Conservation (phyloP, 2,329 filamentous ascomycete species). For the Trichoderma pleuroti region DNA sequence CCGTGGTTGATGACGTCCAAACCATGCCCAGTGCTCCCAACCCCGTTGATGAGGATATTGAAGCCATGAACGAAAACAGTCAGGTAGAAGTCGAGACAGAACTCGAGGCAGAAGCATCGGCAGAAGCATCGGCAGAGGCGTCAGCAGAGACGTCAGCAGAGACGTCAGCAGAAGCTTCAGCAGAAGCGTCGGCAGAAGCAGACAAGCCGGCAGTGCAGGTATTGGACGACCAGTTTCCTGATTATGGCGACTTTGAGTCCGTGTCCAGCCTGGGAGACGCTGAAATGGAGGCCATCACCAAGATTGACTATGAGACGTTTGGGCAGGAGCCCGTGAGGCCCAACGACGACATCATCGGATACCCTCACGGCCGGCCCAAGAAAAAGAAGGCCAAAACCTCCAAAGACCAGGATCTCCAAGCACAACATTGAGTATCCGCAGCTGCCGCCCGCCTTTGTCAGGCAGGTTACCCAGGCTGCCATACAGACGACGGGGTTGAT, state of each 20-base stretch:
- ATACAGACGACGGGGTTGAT: constrained; percentile 62
- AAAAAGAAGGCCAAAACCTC: constrained; percentile 52
- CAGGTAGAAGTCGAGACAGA: background rate
- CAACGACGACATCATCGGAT: constrained; percentile 4
- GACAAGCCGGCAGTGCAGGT: background rate
- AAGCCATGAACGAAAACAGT: background rate
- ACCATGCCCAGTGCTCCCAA: background rate
- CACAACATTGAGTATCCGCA: constrained; percentile 74
- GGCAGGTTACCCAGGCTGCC: constrained; percentile 68
- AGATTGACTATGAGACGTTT: constrained; percentile 6
- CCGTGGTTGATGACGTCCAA: background rate
- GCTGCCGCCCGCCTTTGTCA: constrained; percentile 69
- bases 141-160: too few species aligned
- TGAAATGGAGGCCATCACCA: constrained; percentile 8
- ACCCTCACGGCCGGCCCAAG: constrained; percentile 11
- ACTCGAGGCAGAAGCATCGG: background rate
- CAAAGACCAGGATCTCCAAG: constrained; percentile 52
- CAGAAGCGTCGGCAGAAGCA: background rate
- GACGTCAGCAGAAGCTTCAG: background rate
- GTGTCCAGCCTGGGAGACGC: constrained; percentile 4
- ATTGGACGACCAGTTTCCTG: background rate
- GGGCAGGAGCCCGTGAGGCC: background rate
- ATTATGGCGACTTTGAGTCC: background rate
- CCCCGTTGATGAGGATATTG: background rate
- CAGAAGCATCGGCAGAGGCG: background rate